These are phyloP conservation scores for Hygrophoropsis aurantiaca DNA, from an alignment of 768 basidiomycete species.

Conservation along the genomic window DNA sequence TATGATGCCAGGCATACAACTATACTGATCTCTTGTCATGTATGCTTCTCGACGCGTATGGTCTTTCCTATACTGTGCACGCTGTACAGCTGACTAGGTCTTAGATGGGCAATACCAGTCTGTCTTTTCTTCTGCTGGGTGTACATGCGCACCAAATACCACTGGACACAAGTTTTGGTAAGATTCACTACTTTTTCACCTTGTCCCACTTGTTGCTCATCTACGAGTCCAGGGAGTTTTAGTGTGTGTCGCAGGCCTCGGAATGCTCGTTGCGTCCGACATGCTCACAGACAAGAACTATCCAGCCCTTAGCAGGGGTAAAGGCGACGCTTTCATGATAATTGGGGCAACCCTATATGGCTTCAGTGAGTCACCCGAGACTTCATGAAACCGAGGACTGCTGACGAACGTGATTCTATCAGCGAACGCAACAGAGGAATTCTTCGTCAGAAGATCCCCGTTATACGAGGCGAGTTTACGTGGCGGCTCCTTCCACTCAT, in stretches of 20 bases:
- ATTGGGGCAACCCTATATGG: constrained; percentile 84
- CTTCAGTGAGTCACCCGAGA: constrained; percentile 56
- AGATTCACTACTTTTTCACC: constrained; percentile 18
- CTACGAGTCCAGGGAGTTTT: constrained; percentile 76
- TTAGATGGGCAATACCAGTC: constrained; percentile 85
- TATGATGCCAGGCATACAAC: constrained; percentile 74
- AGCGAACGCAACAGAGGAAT: constrained; percentile 91
- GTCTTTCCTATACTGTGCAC: constrained; percentile 16
- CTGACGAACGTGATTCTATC: constrained; percentile 4
- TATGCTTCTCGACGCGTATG: constrained; percentile 89
- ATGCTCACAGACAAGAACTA: constrained; percentile 76
- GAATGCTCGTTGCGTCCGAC: constrained; percentile 78
- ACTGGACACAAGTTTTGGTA: constrained; percentile 81
- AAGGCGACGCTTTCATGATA: constrained; percentile 87
- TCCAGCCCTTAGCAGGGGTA: constrained; percentile 60
- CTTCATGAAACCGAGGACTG: background rate
- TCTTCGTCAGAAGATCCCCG: constrained; percentile 76
- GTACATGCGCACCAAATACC: constrained; percentile 77
- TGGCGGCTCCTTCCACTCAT: background rate
- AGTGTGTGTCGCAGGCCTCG: constrained; percentile 74
- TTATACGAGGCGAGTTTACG: constrained; percentile 67
- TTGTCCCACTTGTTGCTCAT: background rate
- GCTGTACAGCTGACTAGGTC: constrained; percentile 5
- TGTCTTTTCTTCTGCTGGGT: constrained; percentile 83
- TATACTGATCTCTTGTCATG: constrained; percentile 86